A percentile compares a stretch with the other conserved stretches of the same genome.
phyloP scores from a whole-genome alignment of 139 green algal genomes.

The Mesotaenium endlicherianum region DNA sequence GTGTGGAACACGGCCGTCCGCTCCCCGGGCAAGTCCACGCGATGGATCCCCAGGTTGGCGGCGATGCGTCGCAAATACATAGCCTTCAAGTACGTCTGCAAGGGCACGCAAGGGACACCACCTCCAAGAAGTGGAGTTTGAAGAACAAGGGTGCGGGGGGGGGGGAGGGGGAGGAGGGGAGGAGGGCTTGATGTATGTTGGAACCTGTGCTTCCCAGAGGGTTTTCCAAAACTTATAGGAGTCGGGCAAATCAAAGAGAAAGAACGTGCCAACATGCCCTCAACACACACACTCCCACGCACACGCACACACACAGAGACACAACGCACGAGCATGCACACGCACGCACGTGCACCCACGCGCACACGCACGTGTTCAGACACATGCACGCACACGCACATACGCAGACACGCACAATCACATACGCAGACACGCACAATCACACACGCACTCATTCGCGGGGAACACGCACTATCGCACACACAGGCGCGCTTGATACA shows the following conservation, averaged over 20 bases:
- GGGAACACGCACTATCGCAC: too few species aligned
- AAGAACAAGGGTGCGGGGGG: not conserved
- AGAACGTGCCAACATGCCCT: not conserved
- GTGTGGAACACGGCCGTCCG: slow-evolving; percentile 11
- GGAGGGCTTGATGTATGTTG: too few species aligned
- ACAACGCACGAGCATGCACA: too few species aligned
- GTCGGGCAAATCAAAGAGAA: not conserved
- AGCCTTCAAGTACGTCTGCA: slow-evolving; percentile 13
- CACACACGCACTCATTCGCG: too few species aligned
- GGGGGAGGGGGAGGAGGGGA: not conserved
- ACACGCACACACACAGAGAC: not conserved
- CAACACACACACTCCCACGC: not conserved
- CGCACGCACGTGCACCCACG: too few species aligned
- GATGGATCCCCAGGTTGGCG: slow-evolving; percentile 17
- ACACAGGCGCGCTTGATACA: too few species aligned
- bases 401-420: too few species aligned
- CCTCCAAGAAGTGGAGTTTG: not conserved
- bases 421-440: too few species aligned
- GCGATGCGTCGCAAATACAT: slow-evolving; percentile 11
- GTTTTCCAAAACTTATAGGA: too few species aligned
- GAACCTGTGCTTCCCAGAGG: too few species aligned
- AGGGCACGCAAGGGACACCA: not conserved
- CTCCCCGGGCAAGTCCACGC: not conserved
- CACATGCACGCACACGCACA: too few species aligned
- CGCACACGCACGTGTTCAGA: too few species aligned